Evolutionary conservation across 345 rosid species (phyloP).

Genomic region (Linum trigynum): DNA sequence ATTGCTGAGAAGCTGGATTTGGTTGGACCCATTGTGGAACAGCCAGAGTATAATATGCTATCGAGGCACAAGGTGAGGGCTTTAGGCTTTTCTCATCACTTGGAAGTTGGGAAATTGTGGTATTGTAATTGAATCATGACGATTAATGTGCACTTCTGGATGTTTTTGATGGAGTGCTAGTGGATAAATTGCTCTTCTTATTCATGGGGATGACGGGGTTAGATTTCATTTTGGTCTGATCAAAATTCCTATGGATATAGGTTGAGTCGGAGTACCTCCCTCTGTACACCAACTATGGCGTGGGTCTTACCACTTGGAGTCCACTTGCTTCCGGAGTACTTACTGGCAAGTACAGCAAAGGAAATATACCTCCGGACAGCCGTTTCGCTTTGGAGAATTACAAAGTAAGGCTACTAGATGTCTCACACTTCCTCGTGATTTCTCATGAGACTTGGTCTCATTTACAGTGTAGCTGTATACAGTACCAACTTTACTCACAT

Average conservation of each 20-base stretch:
- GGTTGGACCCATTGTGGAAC: constrained; percentile 96
- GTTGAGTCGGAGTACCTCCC: constrained; percentile 91
- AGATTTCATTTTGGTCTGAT: background rate
- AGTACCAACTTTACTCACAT: background rate
- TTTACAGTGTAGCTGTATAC: background rate
- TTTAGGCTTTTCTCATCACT: background rate
- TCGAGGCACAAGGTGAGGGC: constrained; percentile 73
- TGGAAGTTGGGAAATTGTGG: no score
- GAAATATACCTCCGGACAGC: constrained; percentile 76
- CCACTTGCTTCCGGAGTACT: constrained; percentile 98
- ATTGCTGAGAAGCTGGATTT: constrained; percentile 70
- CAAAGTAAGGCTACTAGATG: constrained; percentile 35
- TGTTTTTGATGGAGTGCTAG: background rate
- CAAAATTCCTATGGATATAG: constrained; percentile 28
- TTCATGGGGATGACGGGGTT: background rate
- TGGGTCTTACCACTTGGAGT: constrained; percentile 98
- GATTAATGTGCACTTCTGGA: background rate
- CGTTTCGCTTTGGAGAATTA: constrained; percentile 93
- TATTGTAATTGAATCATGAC: no score
- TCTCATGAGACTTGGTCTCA: background rate
- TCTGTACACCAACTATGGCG: constrained; percentile 67
- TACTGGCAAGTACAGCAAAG: constrained; percentile 91
- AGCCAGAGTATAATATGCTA: constrained; percentile 84
- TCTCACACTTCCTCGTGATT: background rate
- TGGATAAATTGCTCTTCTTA: background rate